These are phyloP conservation scores for Heterobasidion occidentale DNA, from an alignment of 1,284 basidiomycete genomes.

Conservation along the genomic window DNA sequence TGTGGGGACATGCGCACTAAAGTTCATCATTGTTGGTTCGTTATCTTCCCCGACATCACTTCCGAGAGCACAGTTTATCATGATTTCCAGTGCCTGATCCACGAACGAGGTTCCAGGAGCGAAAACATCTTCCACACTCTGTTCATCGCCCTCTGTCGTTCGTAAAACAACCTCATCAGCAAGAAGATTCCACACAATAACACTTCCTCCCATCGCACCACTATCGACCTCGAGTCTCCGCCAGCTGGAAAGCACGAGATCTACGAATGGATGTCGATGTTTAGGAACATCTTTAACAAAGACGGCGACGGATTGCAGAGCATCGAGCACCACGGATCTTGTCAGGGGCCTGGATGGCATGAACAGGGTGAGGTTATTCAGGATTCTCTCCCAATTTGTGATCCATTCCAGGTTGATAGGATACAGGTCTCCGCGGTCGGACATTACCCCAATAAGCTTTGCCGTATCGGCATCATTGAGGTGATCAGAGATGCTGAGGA, in stretches of 20 bases:
- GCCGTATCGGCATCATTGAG: slow-evolving; percentile 57
- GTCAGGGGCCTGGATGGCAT: slow-evolving; percentile 43
- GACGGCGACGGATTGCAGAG: slow-evolving; percentile 49
- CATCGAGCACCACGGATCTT: slow-evolving; percentile 43
- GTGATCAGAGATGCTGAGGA: slow-evolving; percentile 55
- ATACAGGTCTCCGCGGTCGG: slow-evolving; percentile 54
- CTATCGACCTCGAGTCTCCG: slow-evolving; percentile 27
- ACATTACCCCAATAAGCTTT: slow-evolving; percentile 49
- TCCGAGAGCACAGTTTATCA: neutral
- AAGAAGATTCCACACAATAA: slow-evolving; percentile 53
- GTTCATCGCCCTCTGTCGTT: slow-evolving; percentile 16
- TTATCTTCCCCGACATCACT: neutral
- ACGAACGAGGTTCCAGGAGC: slow-evolving; percentile 17
- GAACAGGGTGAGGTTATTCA: slow-evolving; percentile 44
- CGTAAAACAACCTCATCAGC: slow-evolving; percentile 53
- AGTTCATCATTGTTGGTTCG: no score
- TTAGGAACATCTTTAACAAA: slow-evolving; percentile 59
- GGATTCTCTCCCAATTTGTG: slow-evolving; percentile 49
- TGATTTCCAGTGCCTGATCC: slow-evolving; percentile 6
- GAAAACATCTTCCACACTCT: slow-evolving; percentile 27
- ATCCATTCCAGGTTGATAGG: slow-evolving; percentile 67
- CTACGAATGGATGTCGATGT: slow-evolving; percentile 55
- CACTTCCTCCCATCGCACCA: slow-evolving; percentile 29
- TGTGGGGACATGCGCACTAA: neutral
- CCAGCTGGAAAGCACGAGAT: slow-evolving; percentile 50